Evolutionary conservation across 169 alveolate species (phyloP).

Genomic region (Plasmodium gaboni): DNA sequence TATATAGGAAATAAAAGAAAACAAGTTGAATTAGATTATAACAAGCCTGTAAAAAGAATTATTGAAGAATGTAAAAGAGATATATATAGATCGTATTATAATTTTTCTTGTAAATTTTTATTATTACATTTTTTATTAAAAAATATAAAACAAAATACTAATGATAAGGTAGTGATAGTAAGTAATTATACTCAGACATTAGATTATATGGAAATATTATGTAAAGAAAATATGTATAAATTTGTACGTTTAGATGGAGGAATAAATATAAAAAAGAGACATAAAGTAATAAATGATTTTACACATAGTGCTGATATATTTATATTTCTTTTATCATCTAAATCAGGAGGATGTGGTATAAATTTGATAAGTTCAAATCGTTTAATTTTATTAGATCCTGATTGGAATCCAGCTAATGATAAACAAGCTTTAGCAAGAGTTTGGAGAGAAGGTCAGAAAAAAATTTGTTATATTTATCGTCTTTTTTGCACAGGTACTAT

Average conservation of each 20-base stretch:
- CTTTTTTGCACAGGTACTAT: constrained; percentile 97
- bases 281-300: constrained; percentile 87
- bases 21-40: constrained; percentile 40
- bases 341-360: constrained; percentile 99
- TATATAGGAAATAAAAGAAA: constrained; percentile 7
- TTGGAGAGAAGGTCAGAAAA: constrained; percentile 98
- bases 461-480: constrained; percentile 96
- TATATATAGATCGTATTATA: constrained; percentile 37
- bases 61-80: constrained; percentile 59
- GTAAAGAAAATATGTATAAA: constrained; percentile 89
- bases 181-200: constrained; percentile 94
- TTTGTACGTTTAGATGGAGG: constrained; percentile 94
- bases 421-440: constrained; percentile 97
- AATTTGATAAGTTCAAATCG: constrained; percentile 98
- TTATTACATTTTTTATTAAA: constrained; percentile 82
- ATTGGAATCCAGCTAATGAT: constrained; percentile 99
- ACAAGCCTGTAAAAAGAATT: constrained; percentile 52
- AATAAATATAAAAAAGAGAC: constrained; percentile 89
- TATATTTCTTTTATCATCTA: constrained; percentile 95
- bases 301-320: constrained; percentile 88
- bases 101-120: constrained; percentile 78
- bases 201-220: constrained; percentile 90
- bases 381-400: constrained; percentile 97
- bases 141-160: constrained; percentile 83
- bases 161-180: constrained; percentile 92